These are phyloP conservation scores for Globisporangium heterothallicum DNA, from an alignment of 352 stramenopile genomes.

Conservation along the genomic window DNA sequence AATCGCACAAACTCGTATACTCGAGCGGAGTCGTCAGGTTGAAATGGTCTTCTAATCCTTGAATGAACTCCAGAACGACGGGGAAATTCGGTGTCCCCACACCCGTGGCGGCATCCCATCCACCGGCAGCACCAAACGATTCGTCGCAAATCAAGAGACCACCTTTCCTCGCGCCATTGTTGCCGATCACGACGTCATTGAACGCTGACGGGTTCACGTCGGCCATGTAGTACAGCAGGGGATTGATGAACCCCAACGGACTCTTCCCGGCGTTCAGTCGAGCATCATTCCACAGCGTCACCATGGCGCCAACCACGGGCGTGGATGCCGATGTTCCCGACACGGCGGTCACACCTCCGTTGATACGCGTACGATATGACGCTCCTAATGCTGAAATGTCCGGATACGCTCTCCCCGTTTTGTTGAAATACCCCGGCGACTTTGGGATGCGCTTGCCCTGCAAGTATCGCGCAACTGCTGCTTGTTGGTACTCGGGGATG, in stretches of 20 bases:
- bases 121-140: slow-evolving; percentile 74
- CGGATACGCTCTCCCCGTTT: slow-evolving; percentile 81
- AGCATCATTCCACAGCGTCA: slow-evolving; percentile 85
- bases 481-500: slow-evolving; percentile 71
- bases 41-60: slow-evolving; percentile 43
- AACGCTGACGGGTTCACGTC: slow-evolving; percentile 56
- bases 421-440: slow-evolving; percentile 67
- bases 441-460: slow-evolving; percentile 38
- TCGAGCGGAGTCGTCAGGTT: slow-evolving; percentile 25
- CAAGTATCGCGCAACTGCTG: slow-evolving; percentile 64
- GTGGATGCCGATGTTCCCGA: slow-evolving; percentile 86
- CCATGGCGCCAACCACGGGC: slow-evolving; percentile 78
- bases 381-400: slow-evolving; percentile 81
- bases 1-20: slow-evolving; percentile 5
- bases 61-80: slow-evolving; percentile 53
- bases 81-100: slow-evolving; percentile 83
- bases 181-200: slow-evolving; percentile 82
- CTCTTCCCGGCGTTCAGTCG: slow-evolving; percentile 74
- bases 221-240: slow-evolving; percentile 75
- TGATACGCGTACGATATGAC: slow-evolving; percentile 61
- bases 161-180: slow-evolving; percentile 65
- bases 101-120: slow-evolving; percentile 87
- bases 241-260: slow-evolving; percentile 84
- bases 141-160: slow-evolving; percentile 43
- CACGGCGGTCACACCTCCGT: slow-evolving; percentile 36